These are phyloP conservation scores for Emmonsia crescens DNA, from an alignment of 2,329 filamentous ascomycete genomes.

Conservation along the genomic window DNA sequence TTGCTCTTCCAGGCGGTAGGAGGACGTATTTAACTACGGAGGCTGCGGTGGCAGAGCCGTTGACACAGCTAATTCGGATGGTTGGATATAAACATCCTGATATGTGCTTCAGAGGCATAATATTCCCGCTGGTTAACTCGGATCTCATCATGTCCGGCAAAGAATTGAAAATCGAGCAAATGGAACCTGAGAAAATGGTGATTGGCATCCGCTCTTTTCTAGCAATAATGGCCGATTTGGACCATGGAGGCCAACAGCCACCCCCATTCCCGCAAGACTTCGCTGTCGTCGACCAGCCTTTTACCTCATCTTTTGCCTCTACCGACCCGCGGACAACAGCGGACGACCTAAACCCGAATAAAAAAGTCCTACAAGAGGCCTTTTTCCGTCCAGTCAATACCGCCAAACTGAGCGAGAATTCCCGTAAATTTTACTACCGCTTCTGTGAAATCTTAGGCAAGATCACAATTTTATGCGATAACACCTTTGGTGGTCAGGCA, in stretches of 20 bases:
- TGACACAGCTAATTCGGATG: conserved; percentile 88
- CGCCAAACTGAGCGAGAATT: conserved; percentile 57
- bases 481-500: conserved; percentile 92
- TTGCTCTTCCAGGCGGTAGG: conserved; percentile 71
- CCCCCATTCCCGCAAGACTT: conserved; percentile 73
- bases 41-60: conserved; percentile 68
- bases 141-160: conserved; percentile 70
- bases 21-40: conserved; percentile 75
- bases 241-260: conserved; percentile 64
- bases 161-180: conserved; percentile 76
- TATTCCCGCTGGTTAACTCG: conserved; percentile 92
- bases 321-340: background rate
- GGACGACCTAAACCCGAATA: conserved; percentile 32
- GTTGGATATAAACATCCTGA: conserved; percentile 92
- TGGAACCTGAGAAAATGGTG: conserved; percentile 95
- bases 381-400: conserved; percentile 45
- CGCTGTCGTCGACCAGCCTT: conserved; percentile 18
- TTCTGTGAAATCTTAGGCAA: conserved; percentile 95
- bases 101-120: conserved; percentile 79
- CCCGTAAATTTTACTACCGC: conserved; percentile 73
- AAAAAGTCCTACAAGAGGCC: conserved; percentile 25
- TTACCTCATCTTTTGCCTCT: conserved; percentile 6
- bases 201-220: conserved; percentile 91
- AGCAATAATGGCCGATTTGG: conserved; percentile 83
- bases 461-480: conserved; percentile 92